Conservation (phyloP, 805 yeast species). For the Soucietia sequanensis region DNA sequence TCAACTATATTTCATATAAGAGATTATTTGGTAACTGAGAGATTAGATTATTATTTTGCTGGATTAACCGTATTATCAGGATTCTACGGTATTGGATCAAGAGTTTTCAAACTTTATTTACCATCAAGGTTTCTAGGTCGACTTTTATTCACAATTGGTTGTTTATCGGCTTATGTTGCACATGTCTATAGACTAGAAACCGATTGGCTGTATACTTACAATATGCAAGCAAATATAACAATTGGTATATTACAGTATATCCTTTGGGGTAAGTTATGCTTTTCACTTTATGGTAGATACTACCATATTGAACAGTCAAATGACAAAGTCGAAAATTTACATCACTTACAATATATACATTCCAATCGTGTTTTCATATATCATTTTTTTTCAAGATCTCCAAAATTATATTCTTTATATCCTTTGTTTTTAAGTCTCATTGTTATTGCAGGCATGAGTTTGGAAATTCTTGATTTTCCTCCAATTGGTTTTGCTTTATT, state of each 20-base stretch:
- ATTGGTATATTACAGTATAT: constrained; percentile 77
- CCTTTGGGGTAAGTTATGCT: constrained; percentile 28
- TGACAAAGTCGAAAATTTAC: constrained; percentile 9
- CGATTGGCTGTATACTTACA: constrained; percentile 90
- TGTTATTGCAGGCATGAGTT: constrained; percentile 75
- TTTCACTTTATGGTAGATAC: constrained; percentile 28
- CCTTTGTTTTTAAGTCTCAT: constrained; percentile 35
- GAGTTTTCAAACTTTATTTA: constrained; percentile 60
- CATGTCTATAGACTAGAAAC: constrained; percentile 67
- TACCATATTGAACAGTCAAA: constrained; percentile 20
- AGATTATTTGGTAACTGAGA: constrained; percentile 77
- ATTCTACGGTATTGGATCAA: constrained; percentile 61
- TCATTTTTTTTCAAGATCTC: constrained; percentile 30
- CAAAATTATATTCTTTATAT: constrained; percentile 39
- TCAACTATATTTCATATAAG: constrained; percentile 86
- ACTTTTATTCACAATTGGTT: constrained; percentile 34
- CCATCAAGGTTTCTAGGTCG: constrained; percentile 24
- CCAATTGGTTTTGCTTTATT: constrained; percentile 59
- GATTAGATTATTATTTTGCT: constrained; percentile 88
- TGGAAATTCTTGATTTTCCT: constrained; percentile 88
- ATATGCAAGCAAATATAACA: constrained; percentile 84
- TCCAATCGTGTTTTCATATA: constrained; percentile 22
- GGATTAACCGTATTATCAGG: constrained; percentile 84
- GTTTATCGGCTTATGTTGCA: constrained; percentile 50
- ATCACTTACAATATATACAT: constrained; percentile 29